phyloP scores from a whole-genome alignment of 2,329 filamentous ascomycete genomes.

The Sporothrix euskadiensis region DNA sequence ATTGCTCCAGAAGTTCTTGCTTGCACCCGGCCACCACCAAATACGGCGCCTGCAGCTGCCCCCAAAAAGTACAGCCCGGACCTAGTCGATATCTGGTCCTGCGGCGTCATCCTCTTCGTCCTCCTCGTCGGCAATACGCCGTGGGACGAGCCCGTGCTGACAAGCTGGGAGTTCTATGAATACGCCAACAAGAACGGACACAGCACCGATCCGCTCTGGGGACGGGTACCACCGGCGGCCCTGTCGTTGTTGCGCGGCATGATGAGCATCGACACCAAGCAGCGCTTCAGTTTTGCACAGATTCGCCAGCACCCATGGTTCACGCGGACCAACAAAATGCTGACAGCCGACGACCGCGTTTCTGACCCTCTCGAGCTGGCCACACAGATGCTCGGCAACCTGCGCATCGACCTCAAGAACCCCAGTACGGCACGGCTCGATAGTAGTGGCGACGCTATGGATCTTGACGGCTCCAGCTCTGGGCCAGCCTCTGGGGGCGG shows the following conservation, averaged over 20 bases:
- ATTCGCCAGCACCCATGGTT: constrained; percentile 95
- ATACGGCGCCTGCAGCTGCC: background rate
- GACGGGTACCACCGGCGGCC: constrained; percentile 69
- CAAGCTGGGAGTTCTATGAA: constrained; percentile 87
- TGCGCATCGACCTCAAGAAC: constrained; percentile 84
- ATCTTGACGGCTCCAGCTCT: constrained; percentile 62
- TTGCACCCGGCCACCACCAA: constrained; percentile 42
- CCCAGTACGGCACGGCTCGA: constrained; percentile 45
- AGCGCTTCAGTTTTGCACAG: constrained; percentile 81
- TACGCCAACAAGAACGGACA: constrained; percentile 78
- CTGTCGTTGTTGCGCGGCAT: constrained; percentile 87
- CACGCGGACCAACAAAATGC: constrained; percentile 75
- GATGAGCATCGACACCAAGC: constrained; percentile 75
- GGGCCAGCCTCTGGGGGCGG: background rate
- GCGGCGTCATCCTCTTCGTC: constrained; percentile 96
- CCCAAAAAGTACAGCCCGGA: constrained; percentile 70
- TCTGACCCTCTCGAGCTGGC: constrained; percentile 80
- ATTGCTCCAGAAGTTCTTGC: constrained; percentile 88
- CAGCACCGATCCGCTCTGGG: constrained; percentile 83
- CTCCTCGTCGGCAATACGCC: constrained; percentile 94
- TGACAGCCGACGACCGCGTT: constrained; percentile 71
- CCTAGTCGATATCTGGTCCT: constrained; percentile 92
- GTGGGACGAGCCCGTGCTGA: constrained; percentile 85
- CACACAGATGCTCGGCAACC: constrained; percentile 90
- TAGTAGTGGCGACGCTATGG: constrained; percentile 60